These are phyloP conservation scores for Ochromonas danica DNA, from an alignment of 108 stramenopile species.

Conservation along the genomic window DNA sequence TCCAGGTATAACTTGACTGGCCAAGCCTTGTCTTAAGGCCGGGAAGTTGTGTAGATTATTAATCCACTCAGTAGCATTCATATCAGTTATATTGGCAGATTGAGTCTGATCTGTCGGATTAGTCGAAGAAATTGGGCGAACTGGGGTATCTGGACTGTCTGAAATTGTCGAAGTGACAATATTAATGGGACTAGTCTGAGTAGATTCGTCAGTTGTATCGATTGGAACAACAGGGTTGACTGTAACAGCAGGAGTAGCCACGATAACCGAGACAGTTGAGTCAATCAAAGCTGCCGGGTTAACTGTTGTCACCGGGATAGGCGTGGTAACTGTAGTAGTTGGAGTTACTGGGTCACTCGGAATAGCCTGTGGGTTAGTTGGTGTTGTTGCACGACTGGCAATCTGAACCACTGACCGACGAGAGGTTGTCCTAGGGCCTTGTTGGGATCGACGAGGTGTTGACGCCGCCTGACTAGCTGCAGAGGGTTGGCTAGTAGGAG, in stretches of 20 bases:
- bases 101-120: conserved; percentile 15
- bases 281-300: conserved; percentile 9
- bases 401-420: conserved; percentile 13
- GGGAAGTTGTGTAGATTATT: conserved; percentile 16
- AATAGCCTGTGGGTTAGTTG: conserved; percentile 15
- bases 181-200: conserved; percentile 15
- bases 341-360: conserved; percentile 13
- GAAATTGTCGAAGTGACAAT: conserved; percentile 16
- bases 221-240: conserved; percentile 15
- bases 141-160: conserved; percentile 5
- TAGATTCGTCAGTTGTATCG: conserved; percentile 10
- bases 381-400: conserved; percentile 13
- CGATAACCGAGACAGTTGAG: conserved; percentile 14
- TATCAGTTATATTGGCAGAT: conserved; percentile 17
- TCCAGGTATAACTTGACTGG: conserved; percentile 15
- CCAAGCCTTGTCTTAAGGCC: conserved; percentile 5
- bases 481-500: conserved; percentile 13
- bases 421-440: conserved; percentile 13
- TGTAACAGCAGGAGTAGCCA: conserved; percentile 9
- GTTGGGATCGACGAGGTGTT: conserved; percentile 13
- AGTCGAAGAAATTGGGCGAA: conserved; percentile 5
- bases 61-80: conserved; percentile 15
- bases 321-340: conserved; percentile 15
- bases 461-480: conserved; percentile 12
- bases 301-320: conserved; percentile 14